phyloP scores from a whole-genome alignment of 164 flowering plant species.

The Cinnamomum chago region DNA sequence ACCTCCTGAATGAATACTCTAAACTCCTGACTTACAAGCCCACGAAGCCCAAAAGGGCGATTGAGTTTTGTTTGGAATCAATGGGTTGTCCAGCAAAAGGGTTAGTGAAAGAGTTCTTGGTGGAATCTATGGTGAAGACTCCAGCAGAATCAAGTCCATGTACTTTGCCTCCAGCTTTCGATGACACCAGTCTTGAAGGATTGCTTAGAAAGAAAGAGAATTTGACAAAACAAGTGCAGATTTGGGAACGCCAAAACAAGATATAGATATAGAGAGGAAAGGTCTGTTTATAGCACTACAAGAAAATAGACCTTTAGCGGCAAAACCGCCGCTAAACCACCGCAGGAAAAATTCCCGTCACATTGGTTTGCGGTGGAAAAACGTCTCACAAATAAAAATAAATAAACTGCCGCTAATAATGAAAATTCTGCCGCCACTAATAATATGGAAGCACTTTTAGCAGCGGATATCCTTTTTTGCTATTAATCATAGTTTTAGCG shows the following conservation, averaged over 20 bases:
- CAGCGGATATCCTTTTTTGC: no score
- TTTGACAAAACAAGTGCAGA: constrained; percentile 29
- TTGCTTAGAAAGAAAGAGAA: constrained; percentile 24
- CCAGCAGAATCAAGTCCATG: constrained; percentile 42
- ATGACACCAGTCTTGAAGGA: constrained; percentile 16
- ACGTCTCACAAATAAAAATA: no score
- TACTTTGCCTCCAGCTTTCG: constrained; percentile 34
- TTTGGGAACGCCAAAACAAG: constrained; percentile 24
- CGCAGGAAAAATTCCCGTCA: no score
- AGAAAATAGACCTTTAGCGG: no score
- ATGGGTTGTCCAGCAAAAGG: constrained; percentile 42
- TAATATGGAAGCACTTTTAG: no score
- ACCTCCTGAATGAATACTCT: constrained; percentile 43
- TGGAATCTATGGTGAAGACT: constrained; percentile 38
- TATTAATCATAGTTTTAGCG: no score
- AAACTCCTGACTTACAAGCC: constrained; percentile 53
- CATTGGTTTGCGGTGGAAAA: no score
- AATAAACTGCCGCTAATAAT: no score
- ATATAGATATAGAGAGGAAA: no score
- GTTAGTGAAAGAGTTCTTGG: constrained; percentile 29
- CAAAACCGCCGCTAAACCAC: no score
- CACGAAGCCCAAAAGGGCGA: constrained; percentile 25
- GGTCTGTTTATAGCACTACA: no score
- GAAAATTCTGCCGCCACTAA: no score
- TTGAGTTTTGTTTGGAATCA: constrained; percentile 35